These are phyloP conservation scores for Nemania serpens DNA, from an alignment of 2,329 filamentous ascomycete species.

Conservation along the genomic window DNA sequence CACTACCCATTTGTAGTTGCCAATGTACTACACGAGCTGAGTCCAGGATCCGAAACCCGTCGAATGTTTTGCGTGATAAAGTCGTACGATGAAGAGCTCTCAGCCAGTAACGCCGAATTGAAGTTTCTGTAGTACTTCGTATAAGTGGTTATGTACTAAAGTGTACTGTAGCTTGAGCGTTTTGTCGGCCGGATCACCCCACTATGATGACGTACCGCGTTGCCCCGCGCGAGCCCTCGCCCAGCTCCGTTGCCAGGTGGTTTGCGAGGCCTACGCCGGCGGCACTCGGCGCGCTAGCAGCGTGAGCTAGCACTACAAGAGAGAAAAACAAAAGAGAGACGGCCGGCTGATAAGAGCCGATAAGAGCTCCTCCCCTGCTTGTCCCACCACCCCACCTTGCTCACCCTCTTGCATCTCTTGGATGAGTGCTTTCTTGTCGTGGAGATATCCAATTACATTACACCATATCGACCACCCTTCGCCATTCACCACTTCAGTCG, in stretches of 20 bases:
- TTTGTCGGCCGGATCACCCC: conserved; percentile 8
- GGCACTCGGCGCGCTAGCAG: conserved; percentile 19
- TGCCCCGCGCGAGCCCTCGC: conserved; percentile 1
- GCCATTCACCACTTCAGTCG: conserved; percentile 5
- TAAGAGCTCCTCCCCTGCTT: conserved; percentile 26
- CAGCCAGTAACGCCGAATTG: too few species aligned
- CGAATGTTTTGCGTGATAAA: not conserved
- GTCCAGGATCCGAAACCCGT: too few species aligned
- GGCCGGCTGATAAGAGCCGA: conserved; percentile 26
- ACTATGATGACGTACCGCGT: conserved; percentile 22
- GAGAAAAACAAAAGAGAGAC: not conserved
- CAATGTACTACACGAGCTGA: too few species aligned
- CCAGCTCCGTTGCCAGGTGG: conserved; percentile 18
- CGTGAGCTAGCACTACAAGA: not conserved
- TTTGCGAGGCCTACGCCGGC: conserved; percentile 10
- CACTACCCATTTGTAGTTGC: too few species aligned
- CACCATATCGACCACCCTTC: conserved; percentile 3
- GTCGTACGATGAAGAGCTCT: conserved; percentile 4
- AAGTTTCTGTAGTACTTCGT: too few species aligned
- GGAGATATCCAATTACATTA: conserved; percentile 16
- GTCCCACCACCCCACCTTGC: conserved; percentile 16
- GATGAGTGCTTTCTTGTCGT: conserved; percentile 2
- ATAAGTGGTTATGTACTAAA: too few species aligned
- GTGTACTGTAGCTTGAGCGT: not conserved
- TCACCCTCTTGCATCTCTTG: not conserved